phyloP scores from a whole-genome alignment of 176 grass and related monocot genomes.

The Oryza punctata region DNA sequence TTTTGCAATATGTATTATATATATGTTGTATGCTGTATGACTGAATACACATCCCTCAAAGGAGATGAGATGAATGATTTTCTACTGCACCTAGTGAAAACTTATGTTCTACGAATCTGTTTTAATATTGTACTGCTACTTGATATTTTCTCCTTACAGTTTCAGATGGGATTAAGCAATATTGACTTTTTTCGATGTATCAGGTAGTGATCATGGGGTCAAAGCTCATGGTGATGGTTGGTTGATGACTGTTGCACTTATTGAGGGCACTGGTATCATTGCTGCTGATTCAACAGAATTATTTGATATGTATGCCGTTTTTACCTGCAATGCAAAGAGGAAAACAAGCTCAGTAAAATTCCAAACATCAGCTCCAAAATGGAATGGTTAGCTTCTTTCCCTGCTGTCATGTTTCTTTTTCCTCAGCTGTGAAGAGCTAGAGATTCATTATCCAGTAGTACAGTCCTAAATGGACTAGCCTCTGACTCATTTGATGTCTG shows the following conservation, averaged over 20 bases:
- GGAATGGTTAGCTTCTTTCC: constrained; percentile 71
- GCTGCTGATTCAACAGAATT: constrained; percentile 51
- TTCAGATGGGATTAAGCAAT: not conserved
- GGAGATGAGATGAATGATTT: not conserved
- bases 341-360: constrained; percentile 98
- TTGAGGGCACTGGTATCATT: constrained; percentile 68
- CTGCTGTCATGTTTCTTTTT: constrained; percentile 15
- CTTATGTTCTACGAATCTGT: constrained; percentile 4
- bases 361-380: constrained; percentile 80
- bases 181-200: not conserved
- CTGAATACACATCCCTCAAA: not conserved
- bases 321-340: constrained; percentile 81
- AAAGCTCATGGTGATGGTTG: constrained; percentile 97
- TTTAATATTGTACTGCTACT: constrained; percentile 22
- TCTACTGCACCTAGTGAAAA: not conserved
- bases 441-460: not conserved
- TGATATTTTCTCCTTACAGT: constrained; percentile 11
- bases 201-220: constrained; percentile 92
- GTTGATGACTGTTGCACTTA: constrained; percentile 91
- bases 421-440: not conserved
- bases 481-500: constrained; percentile 35
- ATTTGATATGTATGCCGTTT: constrained; percentile 84
- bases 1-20: constrained; percentile 16
- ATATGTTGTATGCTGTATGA: not conserved
- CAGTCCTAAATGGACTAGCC: not conserved